These are phyloP conservation scores for Panicum virgatum DNA, from an alignment of 202 grass and related monocot species.

Conservation along the genomic window DNA sequence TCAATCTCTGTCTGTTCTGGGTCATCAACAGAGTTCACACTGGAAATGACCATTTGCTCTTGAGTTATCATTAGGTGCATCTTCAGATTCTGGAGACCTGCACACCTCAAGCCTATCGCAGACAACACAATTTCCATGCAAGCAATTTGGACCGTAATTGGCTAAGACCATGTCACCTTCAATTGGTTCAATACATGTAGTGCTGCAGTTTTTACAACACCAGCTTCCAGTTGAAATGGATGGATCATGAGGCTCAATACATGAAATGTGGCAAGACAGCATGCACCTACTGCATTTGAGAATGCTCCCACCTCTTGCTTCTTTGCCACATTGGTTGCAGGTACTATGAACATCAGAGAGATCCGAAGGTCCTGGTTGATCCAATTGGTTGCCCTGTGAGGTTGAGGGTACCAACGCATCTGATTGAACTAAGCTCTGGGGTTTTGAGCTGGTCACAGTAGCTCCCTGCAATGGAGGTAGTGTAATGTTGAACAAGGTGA, in stretches of 20 bases:
- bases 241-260: slow-evolving; percentile 50
- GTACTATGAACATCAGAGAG: slow-evolving; percentile 34
- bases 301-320: slow-evolving; percentile 42
- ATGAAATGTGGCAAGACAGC: slow-evolving; percentile 63
- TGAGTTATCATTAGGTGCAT: slow-evolving; percentile 40
- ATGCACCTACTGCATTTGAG: slow-evolving; percentile 65
- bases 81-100: slow-evolving; percentile 24
- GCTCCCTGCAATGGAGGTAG: slow-evolving; percentile 47
- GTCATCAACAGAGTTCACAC: slow-evolving; percentile 33
- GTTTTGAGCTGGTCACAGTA: slow-evolving; percentile 28
- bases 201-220: slow-evolving; percentile 57
- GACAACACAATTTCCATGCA: slow-evolving; percentile 51
- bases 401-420: slow-evolving; percentile 33
- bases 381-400: slow-evolving; percentile 39
- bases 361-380: slow-evolving; percentile 45
- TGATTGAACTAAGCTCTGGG: slow-evolving; percentile 48
- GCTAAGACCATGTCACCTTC: slow-evolving; percentile 19
- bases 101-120: slow-evolving; percentile 54
- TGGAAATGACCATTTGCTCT: slow-evolving; percentile 36
- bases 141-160: slow-evolving; percentile 8
- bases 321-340: slow-evolving; percentile 52
- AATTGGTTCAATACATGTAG: slow-evolving; percentile 17
- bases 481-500: slow-evolving; percentile 2
- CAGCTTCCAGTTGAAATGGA: slow-evolving; percentile 54
- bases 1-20: slow-evolving; percentile 39